Evolutionary conservation across 257 asterid genomes (phyloP), one percentile per base, ranked within the genome.

Genomic region (Salvia hispanica): DNA sequence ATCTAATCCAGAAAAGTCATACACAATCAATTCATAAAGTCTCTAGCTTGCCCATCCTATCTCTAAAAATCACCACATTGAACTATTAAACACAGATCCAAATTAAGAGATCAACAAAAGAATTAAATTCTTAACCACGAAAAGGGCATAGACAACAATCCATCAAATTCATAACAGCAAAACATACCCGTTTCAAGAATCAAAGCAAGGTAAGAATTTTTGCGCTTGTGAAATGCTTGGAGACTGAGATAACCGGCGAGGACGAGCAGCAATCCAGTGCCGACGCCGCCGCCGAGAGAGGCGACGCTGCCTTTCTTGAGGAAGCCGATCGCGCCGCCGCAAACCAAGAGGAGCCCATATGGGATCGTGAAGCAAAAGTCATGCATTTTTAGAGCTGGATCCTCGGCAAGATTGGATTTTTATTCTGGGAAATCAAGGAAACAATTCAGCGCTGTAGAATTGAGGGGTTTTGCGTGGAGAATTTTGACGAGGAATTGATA

Each of bases 311-410:
- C 96, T 74, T 80, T 91, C 81, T 73, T 86, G 72, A 73, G 75
- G 78, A 72, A 94, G 11, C 99, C 97, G 66, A 94, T 69, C n/a
- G 82, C 77, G 74, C 99, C 99, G 65, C 99, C 97, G 75, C 69
- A 57, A 34, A 78, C 82, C 78, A 94, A 74, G 46, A 91, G 70
- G 71, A 94, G 60, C 40, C 96, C 99, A 63, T 94, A 94, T 11
- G 99, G 99, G 78, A 91, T 88, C 55, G 99, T 94, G 80, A 94
- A 87, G 88, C 99, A 91, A 66, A 94, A 94, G 82, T 94, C 99
- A 66, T 91, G 99, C 99, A 94, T 93, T 82, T 79, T 76, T 54
- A 50, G 16, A 45, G 14, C 9, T 63, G 69, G 69, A 44, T 25
- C 56, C 14, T 28, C 9, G 9, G 4, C 43, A 62, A 62, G 55